Evolutionary conservation across 1,139 yeast species (phyloP).

Genomic region (Debaryomyces subglobosus): DNA sequence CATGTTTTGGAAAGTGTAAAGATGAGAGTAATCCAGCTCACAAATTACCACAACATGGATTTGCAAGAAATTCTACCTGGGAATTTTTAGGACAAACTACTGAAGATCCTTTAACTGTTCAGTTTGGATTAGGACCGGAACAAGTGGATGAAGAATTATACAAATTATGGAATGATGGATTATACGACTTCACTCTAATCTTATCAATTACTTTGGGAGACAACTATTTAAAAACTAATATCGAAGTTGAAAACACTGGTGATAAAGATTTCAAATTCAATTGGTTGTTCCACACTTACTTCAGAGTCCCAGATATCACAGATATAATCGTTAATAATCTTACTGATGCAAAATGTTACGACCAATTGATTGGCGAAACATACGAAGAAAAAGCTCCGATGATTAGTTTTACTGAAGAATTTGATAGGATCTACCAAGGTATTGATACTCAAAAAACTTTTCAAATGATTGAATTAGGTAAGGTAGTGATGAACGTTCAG

Average conservation of each 20-base stretch:
- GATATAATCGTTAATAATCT: slow-evolving; percentile 78
- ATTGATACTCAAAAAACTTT: slow-evolving; percentile 58
- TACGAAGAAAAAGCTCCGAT: slow-evolving; percentile 76
- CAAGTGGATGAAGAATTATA: slow-evolving; percentile 69
- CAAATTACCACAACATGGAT: slow-evolving; percentile 89
- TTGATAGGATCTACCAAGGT: slow-evolving; percentile 78
- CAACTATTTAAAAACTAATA: slow-evolving; percentile 62
- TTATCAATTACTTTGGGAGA: slow-evolving; percentile 61
- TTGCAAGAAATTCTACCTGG: slow-evolving; percentile 89
- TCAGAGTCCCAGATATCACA: slow-evolving; percentile 72
- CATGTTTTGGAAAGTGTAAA: slow-evolving; percentile 80
- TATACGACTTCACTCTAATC: slow-evolving; percentile 73
- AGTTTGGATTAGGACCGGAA: slow-evolving; percentile 89
- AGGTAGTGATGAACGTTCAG: slow-evolving; percentile 65
- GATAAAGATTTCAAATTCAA: slow-evolving; percentile 73
- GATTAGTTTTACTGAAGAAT: slow-evolving; percentile 73
- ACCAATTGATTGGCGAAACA: slow-evolving; percentile 66
- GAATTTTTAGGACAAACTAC: slow-evolving; percentile 86
- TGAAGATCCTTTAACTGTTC: slow-evolving; percentile 62
- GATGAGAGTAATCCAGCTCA: slow-evolving; percentile 38
- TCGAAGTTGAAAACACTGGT: slow-evolving; percentile 78
- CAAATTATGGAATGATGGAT: slow-evolving; percentile 49
- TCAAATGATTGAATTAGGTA: slow-evolving; percentile 69
- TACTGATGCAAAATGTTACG: slow-evolving; percentile 69
- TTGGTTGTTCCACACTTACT: slow-evolving; percentile 95